Conservation (phyloP, 805 yeast genomes). For the Lipomyces kockii region DNA sequence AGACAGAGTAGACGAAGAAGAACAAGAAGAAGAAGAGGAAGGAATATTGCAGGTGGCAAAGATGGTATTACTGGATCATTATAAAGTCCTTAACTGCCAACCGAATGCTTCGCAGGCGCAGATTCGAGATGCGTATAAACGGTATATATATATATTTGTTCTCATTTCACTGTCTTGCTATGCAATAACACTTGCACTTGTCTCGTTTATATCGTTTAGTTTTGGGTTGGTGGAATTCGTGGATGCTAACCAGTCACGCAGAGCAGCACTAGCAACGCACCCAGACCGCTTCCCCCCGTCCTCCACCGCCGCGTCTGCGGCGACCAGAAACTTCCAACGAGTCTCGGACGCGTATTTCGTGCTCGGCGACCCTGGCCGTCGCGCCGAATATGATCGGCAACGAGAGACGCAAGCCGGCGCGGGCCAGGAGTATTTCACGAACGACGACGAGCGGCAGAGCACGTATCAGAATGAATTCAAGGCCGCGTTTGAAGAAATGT, state of each 20-base stretch:
- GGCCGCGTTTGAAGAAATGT: slow-evolving; percentile 39
- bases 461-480: slow-evolving; percentile 34
- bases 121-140: slow-evolving; percentile 35
- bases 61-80: slow-evolving; percentile 29
- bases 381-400: slow-evolving; percentile 34
- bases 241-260: background rate
- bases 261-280: slow-evolving; percentile 39
- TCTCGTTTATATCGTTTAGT: too few species aligned
- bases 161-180: background rate
- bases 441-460: slow-evolving; percentile 27
- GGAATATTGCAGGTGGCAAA: background rate
- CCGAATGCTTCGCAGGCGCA: slow-evolving; percentile 31
- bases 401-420: slow-evolving; percentile 12
- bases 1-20: too few species aligned
- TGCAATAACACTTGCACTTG: too few species aligned
- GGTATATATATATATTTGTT: slow-evolving; percentile 16
- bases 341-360: slow-evolving; percentile 39
- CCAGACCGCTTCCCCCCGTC: slow-evolving; percentile 36
- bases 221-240: background rate
- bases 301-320: slow-evolving; percentile 26
- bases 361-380: slow-evolving; percentile 32
- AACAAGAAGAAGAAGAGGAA: background rate
- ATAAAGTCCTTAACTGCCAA: slow-evolving; percentile 18
- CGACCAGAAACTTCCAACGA: slow-evolving; percentile 34
- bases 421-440: slow-evolving; percentile 7